Conservation (phyloP, 2,329 filamentous ascomycete species). For the Talaromyces sp. region DNA sequence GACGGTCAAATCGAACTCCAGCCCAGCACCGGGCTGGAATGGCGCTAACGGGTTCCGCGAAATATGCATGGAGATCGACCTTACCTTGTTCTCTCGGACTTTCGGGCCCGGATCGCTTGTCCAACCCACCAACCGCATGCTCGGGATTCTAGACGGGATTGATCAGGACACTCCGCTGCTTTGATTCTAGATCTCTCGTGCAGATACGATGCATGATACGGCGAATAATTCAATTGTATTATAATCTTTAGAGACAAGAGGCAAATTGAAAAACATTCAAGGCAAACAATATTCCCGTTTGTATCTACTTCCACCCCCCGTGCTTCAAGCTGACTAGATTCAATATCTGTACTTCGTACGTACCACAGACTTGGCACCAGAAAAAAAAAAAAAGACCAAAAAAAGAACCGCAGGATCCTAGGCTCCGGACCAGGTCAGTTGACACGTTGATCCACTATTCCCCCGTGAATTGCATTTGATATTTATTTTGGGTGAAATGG, state of each 20-base stretch:
- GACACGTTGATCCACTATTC: neutral
- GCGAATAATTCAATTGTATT: too few relatives aligned
- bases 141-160: neutral
- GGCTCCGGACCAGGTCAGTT: conserved; percentile 10
- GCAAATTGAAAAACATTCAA: too few relatives aligned
- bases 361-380: too few relatives aligned
- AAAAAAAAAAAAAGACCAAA: conserved; percentile 12
- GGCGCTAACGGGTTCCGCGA: conserved; percentile 12
- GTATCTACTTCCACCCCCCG: too few relatives aligned
- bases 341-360: too few relatives aligned
- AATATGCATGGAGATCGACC: conserved; percentile 17
- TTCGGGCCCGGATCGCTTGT: neutral
- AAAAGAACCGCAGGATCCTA: too few relatives aligned
- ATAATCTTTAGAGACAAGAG: too few relatives aligned
- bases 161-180: neutral
- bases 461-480: neutral
- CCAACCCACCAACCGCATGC: neutral
- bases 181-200: neutral
- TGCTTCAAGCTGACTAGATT: too few relatives aligned
- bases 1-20: neutral
- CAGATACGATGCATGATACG: too few relatives aligned
- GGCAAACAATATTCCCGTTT: too few relatives aligned
- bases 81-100: conserved; percentile 7
- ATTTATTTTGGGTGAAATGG: conserved; percentile 11
- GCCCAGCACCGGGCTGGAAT: conserved; percentile 17